phyloP scores from a whole-genome alignment of 2,329 filamentous ascomycete species.

The Incumbomyces delicatus region DNA sequence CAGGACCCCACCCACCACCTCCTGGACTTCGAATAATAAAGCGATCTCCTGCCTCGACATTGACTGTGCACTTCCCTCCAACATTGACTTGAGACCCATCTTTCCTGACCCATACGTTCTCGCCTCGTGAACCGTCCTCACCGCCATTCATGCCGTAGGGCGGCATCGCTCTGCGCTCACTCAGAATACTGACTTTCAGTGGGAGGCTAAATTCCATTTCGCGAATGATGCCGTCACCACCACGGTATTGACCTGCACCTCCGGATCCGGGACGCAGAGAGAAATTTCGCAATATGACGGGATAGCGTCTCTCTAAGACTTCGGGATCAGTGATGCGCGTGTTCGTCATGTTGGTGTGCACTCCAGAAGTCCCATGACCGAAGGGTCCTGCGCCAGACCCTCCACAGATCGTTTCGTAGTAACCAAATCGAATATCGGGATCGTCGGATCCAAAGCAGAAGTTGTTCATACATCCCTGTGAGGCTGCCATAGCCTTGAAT shows the following conservation, averaged over 20 bases:
- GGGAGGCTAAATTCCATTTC: conserved; percentile 76
- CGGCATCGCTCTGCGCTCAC: conserved; percentile 17
- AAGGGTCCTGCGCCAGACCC: conserved; percentile 62
- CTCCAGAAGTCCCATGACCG: conserved; percentile 65
- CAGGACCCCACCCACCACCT: conserved; percentile 12
- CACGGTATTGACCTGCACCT: conserved; percentile 55
- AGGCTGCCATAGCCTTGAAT: conserved; percentile 21
- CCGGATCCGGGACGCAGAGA: conserved; percentile 53
- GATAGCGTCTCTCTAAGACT: conserved; percentile 67
- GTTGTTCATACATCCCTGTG: conserved; percentile 24
- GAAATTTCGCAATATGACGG: conserved; percentile 63
- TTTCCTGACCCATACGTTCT: conserved; percentile 20
- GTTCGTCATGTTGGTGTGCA: conserved; percentile 83
- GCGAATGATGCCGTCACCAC: conserved; percentile 67
- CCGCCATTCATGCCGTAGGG: conserved; percentile 23
- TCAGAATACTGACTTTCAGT: conserved; percentile 49
- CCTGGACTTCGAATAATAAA: conserved; percentile 25
- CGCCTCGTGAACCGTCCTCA: conserved; percentile 14
- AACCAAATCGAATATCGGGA: conserved; percentile 57
- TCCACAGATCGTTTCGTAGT: conserved; percentile 74
- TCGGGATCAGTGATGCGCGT: conserved; percentile 74
- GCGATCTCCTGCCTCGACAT: conserved; percentile 26
- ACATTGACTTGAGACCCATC: conserved; percentile 18
- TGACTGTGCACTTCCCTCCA: conserved; percentile 21
- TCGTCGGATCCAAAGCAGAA: conserved; percentile 26